These are phyloP conservation scores for Ustilago vetiveriae DNA, from an alignment of 1,284 basidiomycete species.

Conservation along the genomic window DNA sequence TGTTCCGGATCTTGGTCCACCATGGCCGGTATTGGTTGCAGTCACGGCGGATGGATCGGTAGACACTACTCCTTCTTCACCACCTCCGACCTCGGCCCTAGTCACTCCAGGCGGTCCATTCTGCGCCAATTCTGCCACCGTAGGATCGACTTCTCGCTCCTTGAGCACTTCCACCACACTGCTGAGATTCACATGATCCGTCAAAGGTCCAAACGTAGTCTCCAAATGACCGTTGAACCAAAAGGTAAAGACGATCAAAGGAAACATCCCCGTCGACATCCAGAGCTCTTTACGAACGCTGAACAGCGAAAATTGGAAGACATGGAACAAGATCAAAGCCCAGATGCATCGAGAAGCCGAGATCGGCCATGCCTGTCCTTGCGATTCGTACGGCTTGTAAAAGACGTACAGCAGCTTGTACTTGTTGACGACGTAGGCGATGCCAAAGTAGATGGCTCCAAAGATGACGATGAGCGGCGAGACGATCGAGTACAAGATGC, in stretches of 20 bases:
- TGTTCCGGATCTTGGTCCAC: conserved; percentile 2
- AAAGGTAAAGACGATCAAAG: conserved; percentile 79
- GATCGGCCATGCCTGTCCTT: conserved; percentile 89
- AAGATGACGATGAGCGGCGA: conserved; percentile 93
- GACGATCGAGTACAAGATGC: conserved; percentile 91
- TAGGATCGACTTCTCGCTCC: conserved; percentile 19
- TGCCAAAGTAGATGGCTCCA: conserved; percentile 91
- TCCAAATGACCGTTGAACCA: conserved; percentile 83
- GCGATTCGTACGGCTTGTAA: conserved; percentile 91
- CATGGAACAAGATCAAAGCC: conserved; percentile 63
- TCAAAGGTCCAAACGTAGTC: conserved; percentile 78
- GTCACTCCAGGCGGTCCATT: conserved; percentile 24
- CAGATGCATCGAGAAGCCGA: conserved; percentile 65
- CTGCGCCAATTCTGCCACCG: conserved; percentile 31
- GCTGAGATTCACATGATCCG: conserved; percentile 73
- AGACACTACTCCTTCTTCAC: conserved; percentile 5
- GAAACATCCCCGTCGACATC: conserved; percentile 79
- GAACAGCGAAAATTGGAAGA: conserved; percentile 74
- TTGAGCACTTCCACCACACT: conserved; percentile 51
- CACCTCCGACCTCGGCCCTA: conserved; percentile 3
- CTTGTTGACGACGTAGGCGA: conserved; percentile 85
- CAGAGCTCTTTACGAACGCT: conserved; percentile 80
- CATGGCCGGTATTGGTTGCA: background rate
- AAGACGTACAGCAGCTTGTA: conserved; percentile 95
- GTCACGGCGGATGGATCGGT: conserved; percentile 1